These are phyloP conservation scores for Aphanomyces invadans DNA, from an alignment of 352 stramenopile genomes.

Conservation along the genomic window DNA sequence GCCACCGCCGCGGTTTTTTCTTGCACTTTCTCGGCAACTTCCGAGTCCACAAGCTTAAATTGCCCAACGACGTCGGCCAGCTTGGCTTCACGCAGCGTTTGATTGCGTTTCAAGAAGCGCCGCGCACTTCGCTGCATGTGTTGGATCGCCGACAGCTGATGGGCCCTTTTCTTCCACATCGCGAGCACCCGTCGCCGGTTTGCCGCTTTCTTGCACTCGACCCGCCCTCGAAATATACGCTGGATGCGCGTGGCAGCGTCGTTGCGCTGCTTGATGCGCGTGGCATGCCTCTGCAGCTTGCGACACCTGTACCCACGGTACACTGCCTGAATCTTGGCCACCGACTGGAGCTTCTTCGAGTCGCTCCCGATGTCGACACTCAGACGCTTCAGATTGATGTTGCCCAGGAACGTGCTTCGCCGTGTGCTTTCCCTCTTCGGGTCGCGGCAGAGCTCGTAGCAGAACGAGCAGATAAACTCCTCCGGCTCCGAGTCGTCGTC, in stretches of 20 bases:
- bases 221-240: background rate
- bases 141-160: background rate
- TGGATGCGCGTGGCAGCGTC: slow-evolving; percentile 2
- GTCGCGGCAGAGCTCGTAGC: slow-evolving; percentile 1
- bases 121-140: background rate
- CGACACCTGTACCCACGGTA: slow-evolving; percentile 5
- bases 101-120: background rate
- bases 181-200: background rate
- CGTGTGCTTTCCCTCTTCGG: background rate
- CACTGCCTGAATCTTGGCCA: slow-evolving; percentile 1
- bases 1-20: background rate
- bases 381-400: slow-evolving; percentile 1
- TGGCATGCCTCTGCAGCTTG: background rate
- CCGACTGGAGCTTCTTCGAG: background rate
- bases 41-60: slow-evolving; percentile 3
- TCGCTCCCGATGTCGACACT: slow-evolving; percentile 4
- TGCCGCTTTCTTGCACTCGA: background rate
- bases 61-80: background rate
- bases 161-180: background rate
- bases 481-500: background rate
- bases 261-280: background rate
- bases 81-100: background rate
- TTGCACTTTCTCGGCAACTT: background rate
- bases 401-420: slow-evolving; percentile 4
- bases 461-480: slow-evolving; percentile 18